Percentiles rank a stretch among this genome's conserved stretches.
These are phyloP conservation scores for Beta corolliflora DNA, from an alignment of 179 eudicot species.

Conservation along the genomic window DNA sequence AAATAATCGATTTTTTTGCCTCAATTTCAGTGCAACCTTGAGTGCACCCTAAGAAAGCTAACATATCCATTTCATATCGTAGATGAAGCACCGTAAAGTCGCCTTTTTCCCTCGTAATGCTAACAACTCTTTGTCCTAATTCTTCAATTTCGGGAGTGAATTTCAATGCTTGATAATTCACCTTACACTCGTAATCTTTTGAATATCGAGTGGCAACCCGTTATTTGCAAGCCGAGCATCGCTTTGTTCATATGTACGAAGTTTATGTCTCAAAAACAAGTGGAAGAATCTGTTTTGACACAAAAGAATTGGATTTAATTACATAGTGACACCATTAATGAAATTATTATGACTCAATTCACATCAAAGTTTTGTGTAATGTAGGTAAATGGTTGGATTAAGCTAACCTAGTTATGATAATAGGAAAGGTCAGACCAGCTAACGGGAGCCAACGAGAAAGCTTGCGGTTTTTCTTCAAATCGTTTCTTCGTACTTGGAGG, in stretches of 20 bases:
- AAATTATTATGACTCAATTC: no score
- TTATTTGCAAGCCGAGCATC: slow-evolving; percentile 80
- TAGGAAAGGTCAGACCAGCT: no score
- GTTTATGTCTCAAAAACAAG: slow-evolving; percentile 56
- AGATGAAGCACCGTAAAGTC: slow-evolving; percentile 79
- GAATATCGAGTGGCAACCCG: slow-evolving; percentile 63
- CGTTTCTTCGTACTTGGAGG: no score
- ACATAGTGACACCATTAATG: no score
- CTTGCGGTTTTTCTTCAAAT: no score
- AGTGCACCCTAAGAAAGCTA: slow-evolving; percentile 78
- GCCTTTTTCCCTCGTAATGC: slow-evolving; percentile 55
- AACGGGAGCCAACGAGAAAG: no score
- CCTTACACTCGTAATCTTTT: slow-evolving; percentile 67
- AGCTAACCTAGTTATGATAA: no score
- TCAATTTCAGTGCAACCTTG: slow-evolving; percentile 68
- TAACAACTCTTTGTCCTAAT: slow-evolving; percentile 57
- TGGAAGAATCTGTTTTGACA: no score
- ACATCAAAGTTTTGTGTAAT: no score
- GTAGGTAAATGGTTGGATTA: no score
- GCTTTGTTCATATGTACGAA: slow-evolving; percentile 68
- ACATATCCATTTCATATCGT: slow-evolving; percentile 83
- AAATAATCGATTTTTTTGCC: no score
- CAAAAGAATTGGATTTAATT: no score
- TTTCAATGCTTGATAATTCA: slow-evolving; percentile 58
- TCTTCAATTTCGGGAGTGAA: slow-evolving; percentile 69